A percentile compares a stretch with the other conserved stretches of the same genome.
Evolutionary conservation across 768 basidiomycete species (phyloP).

Genomic region (Amanita thiersii): DNA sequence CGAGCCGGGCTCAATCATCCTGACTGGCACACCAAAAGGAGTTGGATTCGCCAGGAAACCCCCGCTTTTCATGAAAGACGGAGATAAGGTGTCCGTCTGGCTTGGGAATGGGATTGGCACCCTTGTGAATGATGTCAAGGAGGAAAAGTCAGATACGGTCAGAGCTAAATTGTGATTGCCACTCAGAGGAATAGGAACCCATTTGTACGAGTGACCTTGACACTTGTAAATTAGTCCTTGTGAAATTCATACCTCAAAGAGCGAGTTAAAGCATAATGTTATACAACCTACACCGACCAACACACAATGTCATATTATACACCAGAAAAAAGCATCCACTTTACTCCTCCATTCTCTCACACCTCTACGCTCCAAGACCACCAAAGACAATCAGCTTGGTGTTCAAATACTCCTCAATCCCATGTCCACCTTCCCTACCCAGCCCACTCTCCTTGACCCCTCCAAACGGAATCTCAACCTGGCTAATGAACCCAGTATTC

Average conservation of each 20-base stretch:
- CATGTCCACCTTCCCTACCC: constrained; percentile 81
- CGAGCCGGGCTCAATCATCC: constrained; percentile 71
- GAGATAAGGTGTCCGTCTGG: constrained; percentile 64
- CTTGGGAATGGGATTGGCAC: constrained; percentile 72
- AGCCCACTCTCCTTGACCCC: constrained; percentile 86
- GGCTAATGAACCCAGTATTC: constrained; percentile 75
- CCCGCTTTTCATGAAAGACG: constrained; percentile 60
- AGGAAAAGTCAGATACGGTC: constrained; percentile 36
- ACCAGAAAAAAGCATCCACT: too few relatives aligned
- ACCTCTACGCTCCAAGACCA: constrained; percentile 46
- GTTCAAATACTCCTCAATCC: constrained; percentile 85
- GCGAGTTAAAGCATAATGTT: neutral
- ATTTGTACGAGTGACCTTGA: too few relatives aligned
- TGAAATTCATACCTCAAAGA: too few relatives aligned
- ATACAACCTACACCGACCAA: neutral
- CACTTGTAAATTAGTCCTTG: too few relatives aligned
- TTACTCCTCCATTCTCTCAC: constrained; percentile 11
- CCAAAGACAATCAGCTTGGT: constrained; percentile 78
- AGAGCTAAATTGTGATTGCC: constrained; percentile 37
- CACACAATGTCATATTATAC: neutral
- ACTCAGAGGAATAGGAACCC: neutral
- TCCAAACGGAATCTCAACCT: constrained; percentile 80
- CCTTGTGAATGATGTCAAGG: constrained; percentile 68
- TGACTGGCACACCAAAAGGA: constrained; percentile 78
- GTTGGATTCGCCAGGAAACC: constrained; percentile 76